Base-by-base conservation (phyloP, 2,329 filamentous ascomycete genomes). In the Penicillium janthinellum region DNA sequence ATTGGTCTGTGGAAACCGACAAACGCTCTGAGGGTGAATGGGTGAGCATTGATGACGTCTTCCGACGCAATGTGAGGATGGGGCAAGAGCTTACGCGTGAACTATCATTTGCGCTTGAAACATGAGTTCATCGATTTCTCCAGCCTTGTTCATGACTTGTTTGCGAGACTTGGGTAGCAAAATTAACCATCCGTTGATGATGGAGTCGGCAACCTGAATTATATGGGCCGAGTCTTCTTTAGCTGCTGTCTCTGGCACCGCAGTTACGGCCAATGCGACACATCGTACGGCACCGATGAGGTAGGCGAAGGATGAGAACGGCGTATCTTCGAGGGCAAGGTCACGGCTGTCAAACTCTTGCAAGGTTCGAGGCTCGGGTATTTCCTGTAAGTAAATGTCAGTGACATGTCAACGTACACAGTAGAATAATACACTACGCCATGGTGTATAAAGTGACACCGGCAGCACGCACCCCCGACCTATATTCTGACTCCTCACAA, bases 91-190 rank as follows among this genome's bases (percentile, higher is more conserved):
- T 64, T 68, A 75, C 72, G 70, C 69, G 42, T 83, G 76, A 44
- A 83, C 82, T 66, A 95, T 89, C 83, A 94, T 89, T 64, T 92
- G 87, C 0, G 90, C 92, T 73, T 95, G 90, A 75, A 96, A 96
- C 73, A 96, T 87, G 82, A 96, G 89, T 75, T 74, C 72, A 58
- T 76, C 73, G 5, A 74, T 53, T 63, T 71, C 54, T 2, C 67
- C 66, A 10, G 37, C 61, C 51, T 55, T 69, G 14, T 25, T 66
- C 70, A 79, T 74, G 37, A 78, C 64, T 12, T 73, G 65, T 17
- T 70, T 71, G 11, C 70, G 70, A 3, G 65, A 56, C 25, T 73
- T 64, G 0, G 78, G 78, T 3, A 80, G 62, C 8, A 79, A 60
- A 25, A 78, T 69, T 1, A 72, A 50, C 78, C 77, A 80, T 7